Conservation (phyloP, 2,329 filamentous ascomycete species). For the Drechslera avenae region DNA sequence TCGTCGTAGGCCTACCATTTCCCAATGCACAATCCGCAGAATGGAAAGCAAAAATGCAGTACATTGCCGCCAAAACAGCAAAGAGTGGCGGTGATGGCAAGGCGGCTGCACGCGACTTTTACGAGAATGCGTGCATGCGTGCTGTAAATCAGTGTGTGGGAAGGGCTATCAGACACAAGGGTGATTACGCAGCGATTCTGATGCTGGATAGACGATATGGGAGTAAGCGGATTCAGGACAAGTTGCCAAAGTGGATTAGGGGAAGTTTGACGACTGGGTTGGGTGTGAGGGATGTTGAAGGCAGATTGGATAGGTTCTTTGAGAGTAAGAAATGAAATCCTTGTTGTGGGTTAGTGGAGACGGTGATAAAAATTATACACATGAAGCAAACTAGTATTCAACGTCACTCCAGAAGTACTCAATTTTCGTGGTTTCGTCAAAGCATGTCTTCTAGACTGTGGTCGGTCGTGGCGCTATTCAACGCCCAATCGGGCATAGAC, state of each 20-base stretch:
- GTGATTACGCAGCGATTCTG: constrained; percentile 89
- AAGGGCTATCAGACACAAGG: constrained; percentile 82
- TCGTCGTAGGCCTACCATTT: constrained; percentile 91
- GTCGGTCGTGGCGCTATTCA: constrained; percentile 17
- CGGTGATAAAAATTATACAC: too few relatives aligned
- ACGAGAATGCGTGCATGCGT: constrained; percentile 94
- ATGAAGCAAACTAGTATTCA: too few relatives aligned
- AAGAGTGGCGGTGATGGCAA: constrained; percentile 47
- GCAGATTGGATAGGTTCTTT: constrained; percentile 47
- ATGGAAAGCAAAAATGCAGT: constrained; percentile 90
- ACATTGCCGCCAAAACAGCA: constrained; percentile 71
- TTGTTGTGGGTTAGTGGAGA: not conserved
- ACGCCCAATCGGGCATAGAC: constrained; percentile 11
- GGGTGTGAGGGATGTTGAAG: constrained; percentile 54
- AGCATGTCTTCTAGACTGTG: not conserved
- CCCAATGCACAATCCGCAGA: constrained; percentile 88
- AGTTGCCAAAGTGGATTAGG: constrained; percentile 89
- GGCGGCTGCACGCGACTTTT: constrained; percentile 72
- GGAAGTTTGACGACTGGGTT: constrained; percentile 60
- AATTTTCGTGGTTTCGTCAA: not conserved
- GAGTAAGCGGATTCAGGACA: constrained; percentile 72
- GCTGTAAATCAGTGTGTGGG: constrained; percentile 97
- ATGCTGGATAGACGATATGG: constrained; percentile 82
- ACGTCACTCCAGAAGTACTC: not conserved
- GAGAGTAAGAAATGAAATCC: constrained; percentile 28